These are phyloP conservation scores for Coelastrella sp. DNA, from an alignment of 139 green algal species.

Conservation along the genomic window DNA sequence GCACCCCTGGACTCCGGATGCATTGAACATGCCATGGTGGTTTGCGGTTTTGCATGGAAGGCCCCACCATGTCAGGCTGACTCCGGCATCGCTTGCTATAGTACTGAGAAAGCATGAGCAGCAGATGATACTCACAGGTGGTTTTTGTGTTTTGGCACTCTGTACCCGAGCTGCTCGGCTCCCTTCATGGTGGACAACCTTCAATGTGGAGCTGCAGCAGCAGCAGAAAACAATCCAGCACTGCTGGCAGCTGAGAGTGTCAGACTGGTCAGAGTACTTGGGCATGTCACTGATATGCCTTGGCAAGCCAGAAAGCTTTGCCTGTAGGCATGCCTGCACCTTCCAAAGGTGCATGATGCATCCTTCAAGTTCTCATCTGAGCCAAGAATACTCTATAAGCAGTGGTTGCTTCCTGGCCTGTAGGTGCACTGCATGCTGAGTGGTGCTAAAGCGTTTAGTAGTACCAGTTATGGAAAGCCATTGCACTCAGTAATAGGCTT, in stretches of 20 bases:
- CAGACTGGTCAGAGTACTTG: neutral
- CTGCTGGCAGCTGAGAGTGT: neutral
- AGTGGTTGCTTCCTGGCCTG: neutral
- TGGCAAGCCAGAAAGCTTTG: neutral
- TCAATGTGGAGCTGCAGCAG: conserved; percentile 5
- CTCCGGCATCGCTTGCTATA: neutral
- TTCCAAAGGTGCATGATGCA: neutral
- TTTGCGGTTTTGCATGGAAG: too few relatives aligned
- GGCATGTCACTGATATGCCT: neutral
- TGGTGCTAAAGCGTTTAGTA: too few relatives aligned
- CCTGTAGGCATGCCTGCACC: too few relatives aligned
- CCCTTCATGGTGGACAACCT: conserved; percentile 32
- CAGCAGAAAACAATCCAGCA: neutral
- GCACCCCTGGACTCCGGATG: too few relatives aligned
- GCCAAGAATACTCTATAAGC: neutral
- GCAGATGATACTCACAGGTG: neutral
- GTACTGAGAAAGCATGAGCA: too few relatives aligned
- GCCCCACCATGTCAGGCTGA: neutral
- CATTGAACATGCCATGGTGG: too few relatives aligned
- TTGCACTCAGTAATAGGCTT: too few relatives aligned
- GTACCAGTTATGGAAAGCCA: too few relatives aligned
- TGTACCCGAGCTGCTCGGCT: neutral
- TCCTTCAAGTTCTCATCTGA: neutral
- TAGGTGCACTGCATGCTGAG: too few relatives aligned
- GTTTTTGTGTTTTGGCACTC: conserved; percentile 36